phyloP scores from a whole-genome alignment of 441 rosid genomes.

The Theobroma grandiflorum region DNA sequence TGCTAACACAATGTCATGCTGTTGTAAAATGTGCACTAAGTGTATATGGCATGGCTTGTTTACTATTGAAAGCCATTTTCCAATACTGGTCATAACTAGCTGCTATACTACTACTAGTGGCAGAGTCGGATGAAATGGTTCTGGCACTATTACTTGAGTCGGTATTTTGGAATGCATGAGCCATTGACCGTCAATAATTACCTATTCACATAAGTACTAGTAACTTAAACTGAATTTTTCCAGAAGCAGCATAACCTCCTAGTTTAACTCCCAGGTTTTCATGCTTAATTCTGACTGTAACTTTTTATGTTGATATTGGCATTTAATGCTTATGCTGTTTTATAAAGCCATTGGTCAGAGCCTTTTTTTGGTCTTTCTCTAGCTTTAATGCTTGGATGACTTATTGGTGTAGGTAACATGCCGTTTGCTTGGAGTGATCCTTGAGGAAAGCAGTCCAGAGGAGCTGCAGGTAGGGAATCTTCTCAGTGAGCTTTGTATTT shows the following conservation, averaged over 20 bases:
- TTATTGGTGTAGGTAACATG: conserved; percentile 81
- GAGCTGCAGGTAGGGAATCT: conserved; percentile 72
- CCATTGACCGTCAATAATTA: conserved; percentile 1
- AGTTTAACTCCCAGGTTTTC: conserved; percentile 11
- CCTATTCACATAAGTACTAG: not conserved
- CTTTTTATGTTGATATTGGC: not conserved
- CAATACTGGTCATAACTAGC: not conserved
- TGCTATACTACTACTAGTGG: not conserved
- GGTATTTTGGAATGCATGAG: not conserved
- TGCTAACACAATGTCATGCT: not conserved
- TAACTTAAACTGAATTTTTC: not conserved
- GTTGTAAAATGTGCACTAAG: not conserved
- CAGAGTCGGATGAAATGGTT: not conserved
- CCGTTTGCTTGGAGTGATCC: conserved; percentile 88
- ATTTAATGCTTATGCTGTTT: not conserved
- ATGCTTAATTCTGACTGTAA: not conserved
- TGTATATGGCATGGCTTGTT: not conserved
- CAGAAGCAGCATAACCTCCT: not conserved
- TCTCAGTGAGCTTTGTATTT: conserved; percentile 24
- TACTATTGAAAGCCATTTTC: not conserved
- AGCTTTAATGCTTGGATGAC: conserved; percentile 21
- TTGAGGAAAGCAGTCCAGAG: conserved; percentile 92
- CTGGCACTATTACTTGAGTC: not conserved
- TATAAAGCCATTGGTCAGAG: conserved; percentile 10
- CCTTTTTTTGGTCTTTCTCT: not conserved